Evolutionary conservation across 441 rosid genomes (phyloP).

Genomic region (Dalechampia spathulata): DNA sequence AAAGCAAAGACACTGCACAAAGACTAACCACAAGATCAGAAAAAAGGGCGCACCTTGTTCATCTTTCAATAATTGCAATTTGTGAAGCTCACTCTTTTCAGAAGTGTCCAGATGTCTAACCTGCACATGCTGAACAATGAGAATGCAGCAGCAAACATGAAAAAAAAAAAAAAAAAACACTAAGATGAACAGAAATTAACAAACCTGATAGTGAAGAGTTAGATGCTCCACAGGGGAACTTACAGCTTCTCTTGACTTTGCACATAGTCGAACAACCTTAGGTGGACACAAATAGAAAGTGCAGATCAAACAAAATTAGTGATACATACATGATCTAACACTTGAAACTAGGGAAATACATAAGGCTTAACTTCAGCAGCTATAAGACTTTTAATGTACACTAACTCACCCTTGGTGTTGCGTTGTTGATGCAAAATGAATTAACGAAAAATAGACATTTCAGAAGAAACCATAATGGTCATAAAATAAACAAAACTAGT

Average conservation of each 20-base stretch:
- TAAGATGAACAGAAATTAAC: constrained; percentile 14
- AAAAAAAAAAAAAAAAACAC: background rate
- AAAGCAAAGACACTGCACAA: background rate
- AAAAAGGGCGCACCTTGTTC: constrained; percentile 68
- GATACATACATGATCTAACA: background rate
- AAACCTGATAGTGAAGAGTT: constrained; percentile 98
- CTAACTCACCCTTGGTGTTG: background rate
- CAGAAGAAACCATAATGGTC: background rate
- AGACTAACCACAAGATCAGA: background rate
- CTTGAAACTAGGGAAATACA: background rate
- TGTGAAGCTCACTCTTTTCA: constrained; percentile 98
- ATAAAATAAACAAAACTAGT: background rate
- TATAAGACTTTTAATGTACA: background rate
- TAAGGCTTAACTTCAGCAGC: background rate
- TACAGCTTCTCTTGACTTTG: constrained; percentile 99
- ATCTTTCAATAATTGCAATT: constrained; percentile 95
- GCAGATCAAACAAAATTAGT: constrained; percentile 2
- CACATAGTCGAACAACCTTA: constrained; percentile 97
- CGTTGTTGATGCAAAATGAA: background rate
- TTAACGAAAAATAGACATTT: background rate
- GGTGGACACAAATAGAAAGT: constrained; percentile 3
- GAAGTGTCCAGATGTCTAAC: constrained; percentile 98
- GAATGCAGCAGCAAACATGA: background rate
- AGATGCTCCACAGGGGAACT: constrained; percentile 99
- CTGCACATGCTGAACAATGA: constrained; percentile 39